Percentiles rank a stretch among this genome's conserved stretches.
phyloP scores from a whole-genome alignment of 768 basidiomycete genomes.

The Mycena latifolia region DNA sequence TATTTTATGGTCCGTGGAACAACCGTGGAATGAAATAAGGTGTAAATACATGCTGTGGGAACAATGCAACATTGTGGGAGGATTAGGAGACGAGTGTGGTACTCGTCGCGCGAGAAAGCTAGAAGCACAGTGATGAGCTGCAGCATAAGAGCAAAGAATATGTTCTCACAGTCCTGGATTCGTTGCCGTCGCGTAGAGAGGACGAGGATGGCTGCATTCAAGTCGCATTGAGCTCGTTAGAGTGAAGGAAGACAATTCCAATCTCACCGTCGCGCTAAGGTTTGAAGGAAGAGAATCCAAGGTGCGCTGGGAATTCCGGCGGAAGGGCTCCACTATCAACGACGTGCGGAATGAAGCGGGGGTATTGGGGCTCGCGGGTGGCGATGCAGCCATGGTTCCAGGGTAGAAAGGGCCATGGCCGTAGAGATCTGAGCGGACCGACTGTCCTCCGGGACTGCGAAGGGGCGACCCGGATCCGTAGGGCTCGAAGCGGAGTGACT shows the following conservation, averaged over 20 bases:
- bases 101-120: constrained; percentile 10
- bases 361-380: not conserved
- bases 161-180: constrained; percentile 8
- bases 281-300: not conserved
- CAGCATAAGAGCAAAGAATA: too few species aligned
- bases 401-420: constrained; percentile 13
- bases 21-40: too few species aligned
- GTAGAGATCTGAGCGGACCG: constrained; percentile 15
- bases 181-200: not conserved
- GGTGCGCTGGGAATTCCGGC: not conserved
- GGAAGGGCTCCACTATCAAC: not conserved
- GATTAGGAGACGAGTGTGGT: not conserved
- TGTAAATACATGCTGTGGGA: not conserved
- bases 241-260: not conserved
- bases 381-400: not conserved
- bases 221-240: not conserved
- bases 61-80: not conserved
- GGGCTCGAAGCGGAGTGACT: not conserved
- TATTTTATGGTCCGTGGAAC: not conserved
- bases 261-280: not conserved
- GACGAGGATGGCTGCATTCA: not conserved
- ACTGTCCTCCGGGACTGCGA: not conserved
- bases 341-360: not conserved
- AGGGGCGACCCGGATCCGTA: not conserved
- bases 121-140: not conserved